Percentiles rank a stretch among this genome's conserved stretches.
Conservation (phyloP, 2,329 filamentous ascomycete genomes). For the Neophaeococcomyces mojaviensis region DNA sequence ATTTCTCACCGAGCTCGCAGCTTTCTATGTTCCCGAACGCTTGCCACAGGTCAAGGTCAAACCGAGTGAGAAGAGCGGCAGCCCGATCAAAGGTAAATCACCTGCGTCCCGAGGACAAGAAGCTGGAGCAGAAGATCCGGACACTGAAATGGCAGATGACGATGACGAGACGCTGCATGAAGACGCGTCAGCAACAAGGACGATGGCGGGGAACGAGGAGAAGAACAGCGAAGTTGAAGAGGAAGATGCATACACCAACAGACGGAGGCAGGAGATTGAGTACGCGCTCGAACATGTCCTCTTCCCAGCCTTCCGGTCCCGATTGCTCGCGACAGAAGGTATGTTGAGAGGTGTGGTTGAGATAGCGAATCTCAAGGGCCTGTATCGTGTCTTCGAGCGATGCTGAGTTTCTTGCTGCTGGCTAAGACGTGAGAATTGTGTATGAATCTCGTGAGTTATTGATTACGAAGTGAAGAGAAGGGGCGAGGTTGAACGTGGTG, state of each 20-base stretch:
- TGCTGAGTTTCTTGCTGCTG: no score
- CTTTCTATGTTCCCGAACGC: slow-evolving; percentile 84
- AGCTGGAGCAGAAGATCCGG: slow-evolving; percentile 10
- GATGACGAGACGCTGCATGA: slow-evolving; percentile 23
- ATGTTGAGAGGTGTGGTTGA: slow-evolving; percentile 75
- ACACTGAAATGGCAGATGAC: slow-evolving; percentile 9
- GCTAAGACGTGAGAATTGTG: no score
- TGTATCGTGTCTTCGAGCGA: slow-evolving; percentile 91
- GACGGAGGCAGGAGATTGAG: slow-evolving; percentile 60
- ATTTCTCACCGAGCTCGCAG: slow-evolving; percentile 78
- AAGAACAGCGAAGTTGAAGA: slow-evolving; percentile 40
- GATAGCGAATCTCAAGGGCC: slow-evolving; percentile 80
- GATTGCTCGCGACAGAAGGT: slow-evolving; percentile 71
- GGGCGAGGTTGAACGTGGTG: no score
- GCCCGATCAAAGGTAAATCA: slow-evolving; percentile 5
- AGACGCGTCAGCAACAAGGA: slow-evolving; percentile 21
- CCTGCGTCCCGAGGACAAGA: not conserved
- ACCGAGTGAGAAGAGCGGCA: slow-evolving; percentile 25
- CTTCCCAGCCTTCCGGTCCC: slow-evolving; percentile 79
- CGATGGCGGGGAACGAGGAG: slow-evolving; percentile 27
- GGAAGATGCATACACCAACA: slow-evolving; percentile 37
- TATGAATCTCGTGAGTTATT: no score
- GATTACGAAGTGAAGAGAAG: no score
- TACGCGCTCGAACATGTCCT: slow-evolving; percentile 75
- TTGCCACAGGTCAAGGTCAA: slow-evolving; percentile 49